A percentile compares a stretch with the other conserved stretches of the same genome.
Conservation (phyloP, 1,284 basidiomycete species). For the Amylostereum areolatum region DNA sequence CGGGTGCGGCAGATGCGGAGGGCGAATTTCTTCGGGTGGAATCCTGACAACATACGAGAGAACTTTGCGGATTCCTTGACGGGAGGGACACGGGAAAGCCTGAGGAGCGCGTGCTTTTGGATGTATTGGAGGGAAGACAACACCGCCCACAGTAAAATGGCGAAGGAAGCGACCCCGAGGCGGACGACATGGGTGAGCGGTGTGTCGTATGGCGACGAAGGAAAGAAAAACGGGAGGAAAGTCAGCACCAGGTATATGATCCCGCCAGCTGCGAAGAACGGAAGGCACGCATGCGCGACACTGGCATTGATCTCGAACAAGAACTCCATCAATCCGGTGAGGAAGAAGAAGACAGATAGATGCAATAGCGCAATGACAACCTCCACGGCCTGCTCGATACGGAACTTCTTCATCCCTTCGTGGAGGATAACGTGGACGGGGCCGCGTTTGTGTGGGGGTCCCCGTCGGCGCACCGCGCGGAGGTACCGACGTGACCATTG, state of each 20-base stretch:
- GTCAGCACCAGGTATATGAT: not conserved
- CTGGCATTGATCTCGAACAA: not conserved
- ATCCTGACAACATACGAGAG: no score
- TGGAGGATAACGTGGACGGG: not conserved
- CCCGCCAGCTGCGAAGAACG: not conserved
- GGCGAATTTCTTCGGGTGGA: constrained; percentile 1
- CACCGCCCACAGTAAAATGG: not conserved
- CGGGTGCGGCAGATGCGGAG: no score
- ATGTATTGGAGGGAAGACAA: not conserved
- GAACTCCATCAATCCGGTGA: constrained; percentile 1
- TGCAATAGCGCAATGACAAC: not conserved
- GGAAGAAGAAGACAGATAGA: not conserved
- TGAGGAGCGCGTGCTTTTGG: no score
- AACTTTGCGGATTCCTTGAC: no score
- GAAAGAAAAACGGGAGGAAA: not conserved
- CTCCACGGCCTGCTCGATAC: not conserved
- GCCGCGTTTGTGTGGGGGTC: not conserved
- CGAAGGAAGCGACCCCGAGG: not conserved
- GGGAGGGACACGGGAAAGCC: no score
- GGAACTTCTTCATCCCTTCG: not conserved
- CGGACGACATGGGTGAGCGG: not conserved
- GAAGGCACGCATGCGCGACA: not conserved
- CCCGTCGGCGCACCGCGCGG: not conserved
- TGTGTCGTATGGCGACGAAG: not conserved
- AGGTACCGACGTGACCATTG: not conserved